A percentile compares a stretch with the other conserved stretches of the same genome.
These are phyloP conservation scores for Babjeviella inositovora DNA, from an alignment of 805 yeast genomes.

Conservation along the genomic window DNA sequence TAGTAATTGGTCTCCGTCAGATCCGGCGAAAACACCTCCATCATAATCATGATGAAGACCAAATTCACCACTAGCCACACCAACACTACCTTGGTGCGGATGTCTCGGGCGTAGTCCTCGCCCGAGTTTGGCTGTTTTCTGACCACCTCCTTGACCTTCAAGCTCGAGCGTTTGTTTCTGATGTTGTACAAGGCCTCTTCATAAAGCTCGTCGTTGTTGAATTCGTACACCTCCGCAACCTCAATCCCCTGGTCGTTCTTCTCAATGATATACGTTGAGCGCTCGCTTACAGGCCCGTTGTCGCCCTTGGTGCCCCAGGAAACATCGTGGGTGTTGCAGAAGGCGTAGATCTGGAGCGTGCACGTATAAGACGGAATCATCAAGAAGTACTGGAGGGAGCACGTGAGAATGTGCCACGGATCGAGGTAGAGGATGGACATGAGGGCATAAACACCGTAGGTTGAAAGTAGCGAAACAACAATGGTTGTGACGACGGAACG, in stretches of 20 bases:
- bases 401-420: constrained; percentile 92
- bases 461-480: constrained; percentile 72
- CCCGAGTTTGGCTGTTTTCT: constrained; percentile 15
- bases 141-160: constrained; percentile 16
- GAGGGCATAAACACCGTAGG: constrained; percentile 77
- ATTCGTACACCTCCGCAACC: constrained; percentile 65
- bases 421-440: constrained; percentile 79
- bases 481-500: constrained; percentile 20
- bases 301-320: constrained; percentile 99
- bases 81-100: constrained; percentile 90
- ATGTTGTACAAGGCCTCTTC: constrained; percentile 60
- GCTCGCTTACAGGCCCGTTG: constrained; percentile 47
- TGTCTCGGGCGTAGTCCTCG: constrained; percentile 88
- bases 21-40: constrained; percentile 64
- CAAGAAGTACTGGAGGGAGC: constrained; percentile 75
- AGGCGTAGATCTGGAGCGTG: constrained; percentile 87
- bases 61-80: constrained; percentile 83
- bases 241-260: constrained; percentile 74
- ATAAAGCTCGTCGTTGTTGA: constrained; percentile 72
- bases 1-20: constrained; percentile 58
- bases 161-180: constrained; percentile 50
- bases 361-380: constrained; percentile 87
- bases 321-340: constrained; percentile 96
- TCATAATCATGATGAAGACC: constrained; percentile 71
- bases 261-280: constrained; percentile 70